phyloP scores from a whole-genome alignment of 495 filamentous ascomycete genomes.

The Achaetomiella virescens region DNA sequence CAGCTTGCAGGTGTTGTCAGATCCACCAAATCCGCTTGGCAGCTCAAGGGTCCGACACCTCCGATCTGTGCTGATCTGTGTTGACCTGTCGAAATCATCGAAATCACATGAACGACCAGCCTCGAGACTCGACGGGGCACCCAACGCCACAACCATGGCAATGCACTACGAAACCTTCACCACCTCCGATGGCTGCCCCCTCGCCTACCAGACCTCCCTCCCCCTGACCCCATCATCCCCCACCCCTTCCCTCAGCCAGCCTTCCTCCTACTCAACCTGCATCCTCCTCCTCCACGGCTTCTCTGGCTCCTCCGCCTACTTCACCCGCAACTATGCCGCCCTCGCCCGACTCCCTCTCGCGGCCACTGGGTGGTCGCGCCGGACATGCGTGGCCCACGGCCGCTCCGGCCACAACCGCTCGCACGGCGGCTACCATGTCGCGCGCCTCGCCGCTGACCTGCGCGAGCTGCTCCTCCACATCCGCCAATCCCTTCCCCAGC shows the following conservation, averaged over 20 bases:
- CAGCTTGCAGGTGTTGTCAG: too few species aligned
- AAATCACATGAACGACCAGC: too few species aligned
- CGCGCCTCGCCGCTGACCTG: conserved; percentile 39
- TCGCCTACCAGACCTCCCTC: conserved; percentile 30
- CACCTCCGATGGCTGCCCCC: conserved; percentile 29
- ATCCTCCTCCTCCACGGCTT: conserved; percentile 43
- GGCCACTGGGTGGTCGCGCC: conserved; percentile 35
- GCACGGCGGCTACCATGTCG: conserved; percentile 40
- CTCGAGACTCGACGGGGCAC: too few species aligned
- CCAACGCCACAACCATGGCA: neutral
- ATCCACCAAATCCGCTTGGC: neutral
- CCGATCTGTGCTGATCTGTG: too few species aligned
- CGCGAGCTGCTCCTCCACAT: conserved; percentile 30
- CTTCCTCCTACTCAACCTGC: conserved; percentile 10
- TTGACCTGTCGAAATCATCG: too few species aligned
- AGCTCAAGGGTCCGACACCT: too few species aligned
- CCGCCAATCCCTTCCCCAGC: neutral
- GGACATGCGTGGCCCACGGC: conserved; percentile 43
- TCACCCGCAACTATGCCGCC: conserved; percentile 31
- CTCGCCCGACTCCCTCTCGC: too few species aligned
- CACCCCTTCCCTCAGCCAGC: neutral
- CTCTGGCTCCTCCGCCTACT: conserved; percentile 39
- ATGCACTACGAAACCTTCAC: conserved; percentile 25
- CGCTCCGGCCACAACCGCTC: conserved; percentile 21
- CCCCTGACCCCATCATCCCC: neutral